Evolutionary conservation across 2,329 filamentous ascomycete genomes (phyloP).

Genomic region (Beauveria sp.): DNA sequence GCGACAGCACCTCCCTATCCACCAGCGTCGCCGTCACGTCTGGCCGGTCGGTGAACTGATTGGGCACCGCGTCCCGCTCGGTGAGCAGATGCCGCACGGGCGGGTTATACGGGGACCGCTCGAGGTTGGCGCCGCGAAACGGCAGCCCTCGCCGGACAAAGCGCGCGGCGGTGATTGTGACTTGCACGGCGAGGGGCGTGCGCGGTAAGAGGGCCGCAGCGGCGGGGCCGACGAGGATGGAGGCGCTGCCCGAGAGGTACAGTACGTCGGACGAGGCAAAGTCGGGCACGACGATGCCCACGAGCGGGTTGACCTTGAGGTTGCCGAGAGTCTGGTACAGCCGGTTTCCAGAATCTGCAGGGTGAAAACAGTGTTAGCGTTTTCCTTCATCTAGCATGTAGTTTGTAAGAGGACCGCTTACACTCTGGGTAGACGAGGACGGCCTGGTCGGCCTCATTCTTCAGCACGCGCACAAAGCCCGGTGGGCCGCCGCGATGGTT

Average conservation of each 20-base stretch:
- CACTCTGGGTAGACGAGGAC: slow-evolving; percentile 71
- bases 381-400: background rate
- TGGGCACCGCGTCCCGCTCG: slow-evolving; percentile 36
- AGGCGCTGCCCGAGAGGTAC: slow-evolving; percentile 63
- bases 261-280: slow-evolving; percentile 66
- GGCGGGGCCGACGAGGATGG: slow-evolving; percentile 56
- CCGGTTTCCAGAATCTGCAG: slow-evolving; percentile 63
- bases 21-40: slow-evolving; percentile 46
- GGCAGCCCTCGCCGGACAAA: slow-evolving; percentile 59
- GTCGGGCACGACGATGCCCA: slow-evolving; percentile 67
- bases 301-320: slow-evolving; percentile 54
- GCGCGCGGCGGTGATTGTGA: slow-evolving; percentile 53
- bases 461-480: slow-evolving; percentile 65
- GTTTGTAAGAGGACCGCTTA: slow-evolving; percentile 18
- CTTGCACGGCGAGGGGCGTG: slow-evolving; percentile 64
- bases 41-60: background rate
- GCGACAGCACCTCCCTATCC: slow-evolving; percentile 52
- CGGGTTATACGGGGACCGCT: slow-evolving; percentile 74
- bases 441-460: slow-evolving; percentile 39
- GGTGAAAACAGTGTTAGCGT: background rate
- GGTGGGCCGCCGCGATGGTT: slow-evolving; percentile 70
- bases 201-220: slow-evolving; percentile 58
- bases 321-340: slow-evolving; percentile 82
- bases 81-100: slow-evolving; percentile 54
- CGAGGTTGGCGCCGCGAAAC: slow-evolving; percentile 54